Evolutionary conservation across 257 asterid species (phyloP).

Genomic region (Solanum piurae): DNA sequence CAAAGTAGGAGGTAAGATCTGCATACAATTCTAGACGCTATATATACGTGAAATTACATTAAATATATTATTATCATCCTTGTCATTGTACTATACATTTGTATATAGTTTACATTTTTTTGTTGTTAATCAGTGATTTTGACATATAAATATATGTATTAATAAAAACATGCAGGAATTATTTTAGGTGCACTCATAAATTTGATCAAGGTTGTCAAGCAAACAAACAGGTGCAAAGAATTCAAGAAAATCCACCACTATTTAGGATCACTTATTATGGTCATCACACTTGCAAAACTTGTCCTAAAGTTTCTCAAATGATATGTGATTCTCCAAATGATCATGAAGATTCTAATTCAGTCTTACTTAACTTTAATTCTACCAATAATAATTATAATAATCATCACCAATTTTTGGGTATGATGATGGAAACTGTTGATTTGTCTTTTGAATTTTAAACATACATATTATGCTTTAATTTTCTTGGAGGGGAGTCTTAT

Average conservation of each 20-base stretch:
- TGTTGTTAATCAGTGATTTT: not conserved
- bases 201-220: constrained; percentile 56
- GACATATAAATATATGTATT: not conserved
- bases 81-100: not conserved
- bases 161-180: constrained; percentile 30
- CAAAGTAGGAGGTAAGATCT: not conserved
- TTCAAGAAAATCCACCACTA: constrained; percentile 38
- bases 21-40: too few species aligned
- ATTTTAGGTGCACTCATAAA: constrained; percentile 68
- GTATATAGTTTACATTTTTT: not conserved
- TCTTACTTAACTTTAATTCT: constrained; percentile 32
- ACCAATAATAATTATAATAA: not conserved
- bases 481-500: not conserved
- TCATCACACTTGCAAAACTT: constrained; percentile 35
- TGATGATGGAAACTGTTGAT: not conserved
- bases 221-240: constrained; percentile 47
- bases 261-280: constrained; percentile 45
- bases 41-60: too few species aligned
- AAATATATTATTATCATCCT: too few species aligned
- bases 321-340: constrained; percentile 6
- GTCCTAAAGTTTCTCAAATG: constrained; percentile 4
- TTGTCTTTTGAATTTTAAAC: not conserved
- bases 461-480: not conserved
- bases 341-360: constrained; percentile 14
- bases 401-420: not conserved